Evolutionary conservation across 2,329 filamentous ascomycete genomes (phyloP), one percentile per base, ranked within the genome.

Genomic region (Proliferodiscus dingleyae): DNA sequence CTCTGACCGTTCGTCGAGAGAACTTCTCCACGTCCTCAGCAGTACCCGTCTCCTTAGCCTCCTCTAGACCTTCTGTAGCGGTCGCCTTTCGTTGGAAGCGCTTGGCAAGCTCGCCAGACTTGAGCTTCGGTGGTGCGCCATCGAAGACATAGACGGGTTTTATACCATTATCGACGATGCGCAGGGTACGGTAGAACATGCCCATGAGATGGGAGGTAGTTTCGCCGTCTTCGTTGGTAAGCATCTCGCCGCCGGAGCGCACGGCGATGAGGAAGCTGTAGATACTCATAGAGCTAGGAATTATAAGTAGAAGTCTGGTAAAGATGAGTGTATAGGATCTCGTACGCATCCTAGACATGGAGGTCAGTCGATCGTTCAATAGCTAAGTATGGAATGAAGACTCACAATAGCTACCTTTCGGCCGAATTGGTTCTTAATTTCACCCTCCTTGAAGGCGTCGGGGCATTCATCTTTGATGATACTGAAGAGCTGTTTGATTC

Each of bases 251-350:
- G 60, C 95, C 89, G 61, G 90, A 96, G 58, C 93, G 89, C 45
- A 98, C 93, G 40, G 93, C 93, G 65, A 98, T 93, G 50, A 98
- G 80, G 73, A 98, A 98, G 68, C 88, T 95, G 77, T 98, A 98
- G 62, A 98, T 90, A 70, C 88, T 95, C 93, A 98, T 98, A 38
- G 93, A 98, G 37, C 83, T 87, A 60, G 48, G 41, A 26, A 37
- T n/a, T 49, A 32, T 61, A 41, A 59, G 56, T 38, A 42, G 3
- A 15, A 33, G 21, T 21, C 15, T 16, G n/a, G 5, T 18, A 16
- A 23, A 33, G 5, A 30, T 21, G 40, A 18, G 23, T 15, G 16
- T 34, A 4, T 3, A 16, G 38, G 26, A 37, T 15, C n/a, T 54
- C 68, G 47, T 72, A 80, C 74, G 77, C 77, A 72, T 81, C 78